Conservation (phyloP, 2,329 filamentous ascomycete genomes). For the Trichophyton simii region DNA sequence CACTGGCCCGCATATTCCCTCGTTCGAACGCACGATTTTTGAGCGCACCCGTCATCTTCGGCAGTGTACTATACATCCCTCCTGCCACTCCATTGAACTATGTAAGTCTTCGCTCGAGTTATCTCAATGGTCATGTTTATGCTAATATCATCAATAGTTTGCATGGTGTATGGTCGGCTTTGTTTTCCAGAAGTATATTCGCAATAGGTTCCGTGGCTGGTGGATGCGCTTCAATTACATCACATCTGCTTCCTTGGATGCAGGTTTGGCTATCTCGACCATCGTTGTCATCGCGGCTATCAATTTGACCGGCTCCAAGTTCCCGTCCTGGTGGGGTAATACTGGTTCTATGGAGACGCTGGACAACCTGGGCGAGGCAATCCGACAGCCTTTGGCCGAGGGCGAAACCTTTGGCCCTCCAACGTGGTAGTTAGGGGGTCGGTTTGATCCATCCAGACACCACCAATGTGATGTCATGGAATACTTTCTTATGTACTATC, state of each 20-base stretch:
- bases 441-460: neutral
- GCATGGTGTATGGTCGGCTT: constrained; percentile 57
- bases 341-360: constrained; percentile 46
- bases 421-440: constrained; percentile 30
- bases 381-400: constrained; percentile 41
- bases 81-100: constrained; percentile 61
- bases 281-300: constrained; percentile 59
- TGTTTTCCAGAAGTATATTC: constrained; percentile 56
- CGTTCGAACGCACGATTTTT: constrained; percentile 52
- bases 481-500: neutral
- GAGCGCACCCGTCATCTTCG: constrained; percentile 56
- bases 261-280: constrained; percentile 52
- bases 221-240: constrained; percentile 71
- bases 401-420: constrained; percentile 52
- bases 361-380: constrained; percentile 48
- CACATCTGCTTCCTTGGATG: constrained; percentile 57
- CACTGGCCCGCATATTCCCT: constrained; percentile 50
- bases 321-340: constrained; percentile 59
- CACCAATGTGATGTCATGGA: neutral
- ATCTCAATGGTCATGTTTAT: neutral
- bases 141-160: constrained; percentile 24
- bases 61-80: constrained; percentile 50
- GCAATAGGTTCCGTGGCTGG: constrained; percentile 55
- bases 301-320: constrained; percentile 44
- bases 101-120: neutral